Evolutionary conservation across 179 eudicot genomes (phyloP), one percentile per base, ranked within the genome.

Genomic region (Patellifolia procumbens): DNA sequence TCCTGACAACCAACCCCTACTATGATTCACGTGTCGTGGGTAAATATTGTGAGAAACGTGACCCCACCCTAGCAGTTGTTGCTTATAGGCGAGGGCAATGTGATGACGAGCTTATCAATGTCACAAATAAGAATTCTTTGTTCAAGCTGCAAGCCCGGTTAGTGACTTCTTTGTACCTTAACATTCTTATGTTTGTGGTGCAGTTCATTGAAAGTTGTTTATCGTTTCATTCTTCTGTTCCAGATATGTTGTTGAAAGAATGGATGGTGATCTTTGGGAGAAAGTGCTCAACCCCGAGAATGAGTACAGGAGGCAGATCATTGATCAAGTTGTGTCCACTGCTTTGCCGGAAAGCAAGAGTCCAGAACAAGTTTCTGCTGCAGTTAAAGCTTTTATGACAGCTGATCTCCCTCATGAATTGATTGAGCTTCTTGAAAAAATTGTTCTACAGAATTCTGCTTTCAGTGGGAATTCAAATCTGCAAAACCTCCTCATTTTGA

Each of bases 1-100:
- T 93, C 78, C 87, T 93, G 74, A 91, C 97, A 65, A 93, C 98
- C 81, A 93, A 93, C 78, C 98, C 97, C 13, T 91, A 88, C 81
- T 93, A 93, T 77, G 98, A 93, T 87, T 93, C 97, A 66, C 98
- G 97, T 66, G 95, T 90, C 79, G 98, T 91, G 81, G 98, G 97
- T 72, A 93, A 93, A 81, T 93, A 88, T 81, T 93, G 98, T 79
- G 98, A 93, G 83, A 93, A 93, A 86, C 94, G 98, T 69, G 98
- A 93, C 77, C 98, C 98, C 58, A 93, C 97, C 65, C 91, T 93
- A 67, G 98, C 98, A 32, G 98, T 93, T 73, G 97, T 93, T 72
- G 98, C 98, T 37, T 93, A 93, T 78, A 88, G 97, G 68, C 84
- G 98, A 85, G 98, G 98, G 48, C 95, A 88, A 81, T 93, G 98